These are phyloP conservation scores for Cucurbita moschata DNA, from an alignment of 306 rosid species.

Conservation along the genomic window DNA sequence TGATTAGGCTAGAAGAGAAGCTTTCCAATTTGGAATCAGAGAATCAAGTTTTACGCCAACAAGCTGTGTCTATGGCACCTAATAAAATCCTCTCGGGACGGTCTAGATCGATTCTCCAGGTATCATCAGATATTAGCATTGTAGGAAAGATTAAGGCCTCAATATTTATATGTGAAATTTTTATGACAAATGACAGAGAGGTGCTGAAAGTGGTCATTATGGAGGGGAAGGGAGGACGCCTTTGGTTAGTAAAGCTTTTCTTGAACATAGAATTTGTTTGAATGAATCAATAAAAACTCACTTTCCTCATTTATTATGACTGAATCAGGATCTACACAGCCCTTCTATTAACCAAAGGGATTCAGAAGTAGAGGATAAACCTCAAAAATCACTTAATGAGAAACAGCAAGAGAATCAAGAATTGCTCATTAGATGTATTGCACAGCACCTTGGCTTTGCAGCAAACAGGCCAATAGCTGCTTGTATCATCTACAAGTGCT, in stretches of 20 bases:
- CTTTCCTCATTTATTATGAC: constrained; percentile 5
- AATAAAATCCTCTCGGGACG: constrained; percentile 58
- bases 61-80: constrained; percentile 86
- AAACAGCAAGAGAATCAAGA: constrained; percentile 99
- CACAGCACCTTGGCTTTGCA: constrained; percentile 94
- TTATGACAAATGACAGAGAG: constrained; percentile 36
- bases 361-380: constrained; percentile 94
- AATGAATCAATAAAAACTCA: background rate
- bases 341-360: constrained; percentile 61
- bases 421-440: constrained; percentile 63
- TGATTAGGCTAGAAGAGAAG: constrained; percentile 80
- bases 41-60: constrained; percentile 99
- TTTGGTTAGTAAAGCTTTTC: constrained; percentile 28
- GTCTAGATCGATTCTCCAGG: constrained; percentile 79
- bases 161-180: constrained; percentile 19
- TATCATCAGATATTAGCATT: constrained; percentile 16
- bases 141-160: background rate
- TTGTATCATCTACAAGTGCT: constrained; percentile 85
- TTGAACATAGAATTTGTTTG: background rate
- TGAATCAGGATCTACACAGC: constrained; percentile 54
- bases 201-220: constrained; percentile 51
- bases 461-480: constrained; percentile 92
- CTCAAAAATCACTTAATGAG: constrained; percentile 94
- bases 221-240: constrained; percentile 43
- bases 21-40: constrained; percentile 92